Evolutionary conservation across 2,329 filamentous ascomycete species (phyloP).

Genomic region (Fusarium keratoplasticum): DNA sequence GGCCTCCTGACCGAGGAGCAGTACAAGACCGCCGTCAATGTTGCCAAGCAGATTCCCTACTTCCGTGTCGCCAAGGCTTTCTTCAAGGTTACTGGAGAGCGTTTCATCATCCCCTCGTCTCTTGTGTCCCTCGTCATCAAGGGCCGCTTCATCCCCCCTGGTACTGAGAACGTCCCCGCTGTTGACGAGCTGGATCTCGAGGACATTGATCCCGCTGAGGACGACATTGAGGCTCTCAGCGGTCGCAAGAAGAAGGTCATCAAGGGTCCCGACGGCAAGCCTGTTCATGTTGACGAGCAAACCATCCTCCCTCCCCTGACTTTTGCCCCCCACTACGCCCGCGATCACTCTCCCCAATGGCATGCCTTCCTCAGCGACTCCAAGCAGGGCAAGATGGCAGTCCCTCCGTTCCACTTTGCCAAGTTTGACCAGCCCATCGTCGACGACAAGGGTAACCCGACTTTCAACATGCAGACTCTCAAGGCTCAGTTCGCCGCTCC

Average conservation of each 20-base stretch:
- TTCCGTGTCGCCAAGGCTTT: slow-evolving; percentile 91
- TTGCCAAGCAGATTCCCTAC: slow-evolving; percentile 86
- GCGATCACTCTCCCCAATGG: slow-evolving; percentile 91
- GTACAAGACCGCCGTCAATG: slow-evolving; percentile 78
- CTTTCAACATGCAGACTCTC: slow-evolving; percentile 93
- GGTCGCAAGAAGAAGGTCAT: slow-evolving; percentile 78
- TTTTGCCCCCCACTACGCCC: slow-evolving; percentile 89
- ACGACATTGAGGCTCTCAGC: slow-evolving; percentile 86
- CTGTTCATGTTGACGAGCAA: slow-evolving; percentile 68
- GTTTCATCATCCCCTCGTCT: slow-evolving; percentile 89
- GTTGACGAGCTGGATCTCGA: slow-evolving; percentile 85
- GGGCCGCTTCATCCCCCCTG: slow-evolving; percentile 91
- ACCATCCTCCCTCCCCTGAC: slow-evolving; percentile 85
- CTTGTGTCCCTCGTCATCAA: slow-evolving; percentile 96
- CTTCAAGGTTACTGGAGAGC: slow-evolving; percentile 98
- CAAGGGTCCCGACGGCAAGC: slow-evolving; percentile 71
- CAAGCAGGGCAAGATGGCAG: slow-evolving; percentile 95
- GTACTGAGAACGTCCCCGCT: slow-evolving; percentile 77
- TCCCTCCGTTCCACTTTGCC: slow-evolving; percentile 95
- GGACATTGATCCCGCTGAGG: slow-evolving; percentile 92
- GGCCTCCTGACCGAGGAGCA: slow-evolving; percentile 79
- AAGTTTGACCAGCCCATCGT: slow-evolving; percentile 92
- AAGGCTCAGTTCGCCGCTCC: slow-evolving; percentile 98
- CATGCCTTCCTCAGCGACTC: slow-evolving; percentile 94
- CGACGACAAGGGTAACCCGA: slow-evolving; percentile 83